Percentiles rank a stretch among this genome's conserved stretches.
Evolutionary conservation across 192 early-diverging fungal species (phyloP).

Genomic region (Endogone sp.): DNA sequence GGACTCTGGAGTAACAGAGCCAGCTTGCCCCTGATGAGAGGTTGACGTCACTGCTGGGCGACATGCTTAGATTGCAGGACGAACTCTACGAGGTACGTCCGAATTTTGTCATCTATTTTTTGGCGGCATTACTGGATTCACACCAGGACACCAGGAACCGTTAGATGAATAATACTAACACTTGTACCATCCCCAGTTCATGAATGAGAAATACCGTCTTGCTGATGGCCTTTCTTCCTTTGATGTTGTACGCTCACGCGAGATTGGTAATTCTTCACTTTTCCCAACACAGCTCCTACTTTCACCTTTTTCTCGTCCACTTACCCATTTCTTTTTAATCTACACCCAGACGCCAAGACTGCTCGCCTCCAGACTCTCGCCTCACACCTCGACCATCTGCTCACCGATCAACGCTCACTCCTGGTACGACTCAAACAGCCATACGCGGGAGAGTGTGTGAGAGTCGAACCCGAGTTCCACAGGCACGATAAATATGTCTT

Average conservation of each 20-base stretch:
- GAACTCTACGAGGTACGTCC: not conserved
- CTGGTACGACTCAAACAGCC: not conserved
- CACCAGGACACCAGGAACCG: no score
- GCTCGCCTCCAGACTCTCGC: not conserved
- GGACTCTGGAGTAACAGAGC: not conserved
- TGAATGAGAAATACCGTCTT: no score
- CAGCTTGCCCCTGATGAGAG: not conserved
- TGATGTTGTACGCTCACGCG: no score
- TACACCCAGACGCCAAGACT: not conserved
- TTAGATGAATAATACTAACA: no score
- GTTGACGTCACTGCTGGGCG: not conserved
- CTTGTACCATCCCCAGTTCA: no score
- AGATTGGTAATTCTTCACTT: no score
- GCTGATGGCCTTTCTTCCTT: no score
- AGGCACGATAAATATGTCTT: no score
- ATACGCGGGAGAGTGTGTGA: not conserved
- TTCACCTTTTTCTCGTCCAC: no score
- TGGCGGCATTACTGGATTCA: not conserved
- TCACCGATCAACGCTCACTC: not conserved
- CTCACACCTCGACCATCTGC: not conserved
- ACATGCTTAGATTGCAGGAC: not conserved
- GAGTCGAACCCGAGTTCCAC: not conserved
- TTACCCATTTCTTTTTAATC: no score
- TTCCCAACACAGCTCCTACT: not conserved
- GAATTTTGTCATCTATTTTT: not conserved